Evolutionary conservation across 441 rosid genomes (phyloP).

Genomic region (Euphorbia celastroides): DNA sequence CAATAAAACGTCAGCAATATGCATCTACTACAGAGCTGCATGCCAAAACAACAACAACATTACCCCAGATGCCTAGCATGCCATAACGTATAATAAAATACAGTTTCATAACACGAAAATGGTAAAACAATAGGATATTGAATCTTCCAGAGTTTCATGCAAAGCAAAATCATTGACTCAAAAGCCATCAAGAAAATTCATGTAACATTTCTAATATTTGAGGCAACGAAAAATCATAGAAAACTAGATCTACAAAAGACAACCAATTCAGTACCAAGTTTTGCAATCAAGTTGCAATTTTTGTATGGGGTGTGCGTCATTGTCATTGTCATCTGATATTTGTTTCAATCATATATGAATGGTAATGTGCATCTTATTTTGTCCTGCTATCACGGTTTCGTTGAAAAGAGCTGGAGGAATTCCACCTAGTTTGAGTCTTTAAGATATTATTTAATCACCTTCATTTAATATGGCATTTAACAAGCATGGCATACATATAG

Average conservation of each 20-base stretch:
- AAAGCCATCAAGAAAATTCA: neutral
- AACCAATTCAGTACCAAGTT: neutral
- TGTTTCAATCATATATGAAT: conserved; percentile 6
- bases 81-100: neutral
- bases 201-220: neutral
- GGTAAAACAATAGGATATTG: neutral
- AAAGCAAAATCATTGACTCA: neutral
- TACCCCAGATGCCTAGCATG: too few species aligned
- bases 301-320: neutral
- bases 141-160: neutral
- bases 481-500: neutral
- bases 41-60: too few species aligned
- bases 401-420: neutral
- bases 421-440: neutral
- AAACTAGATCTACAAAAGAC: neutral
- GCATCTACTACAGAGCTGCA: neutral
- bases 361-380: neutral
- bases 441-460: neutral
- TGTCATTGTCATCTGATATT: neutral
- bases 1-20: neutral
- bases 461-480: neutral
- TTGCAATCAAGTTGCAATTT: neutral
- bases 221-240: neutral
- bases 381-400: neutral
- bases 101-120: neutral